Percentiles rank a stretch among this genome's conserved stretches.
These are phyloP conservation scores for Vachellia collinsii DNA, from an alignment of 306 rosid genomes.

Conservation along the genomic window DNA sequence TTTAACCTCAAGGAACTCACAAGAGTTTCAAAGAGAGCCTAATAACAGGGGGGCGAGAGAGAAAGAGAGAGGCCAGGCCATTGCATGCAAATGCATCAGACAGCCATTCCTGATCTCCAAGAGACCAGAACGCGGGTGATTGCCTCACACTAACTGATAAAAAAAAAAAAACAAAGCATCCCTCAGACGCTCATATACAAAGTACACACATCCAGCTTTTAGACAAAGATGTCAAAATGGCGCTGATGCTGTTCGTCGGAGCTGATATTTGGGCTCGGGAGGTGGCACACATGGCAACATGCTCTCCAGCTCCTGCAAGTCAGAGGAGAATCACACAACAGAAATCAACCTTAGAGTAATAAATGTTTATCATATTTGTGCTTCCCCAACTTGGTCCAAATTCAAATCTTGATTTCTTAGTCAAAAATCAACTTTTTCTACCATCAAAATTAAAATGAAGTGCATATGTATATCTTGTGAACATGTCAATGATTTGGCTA, in stretches of 20 bases:
- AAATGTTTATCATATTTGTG: not conserved
- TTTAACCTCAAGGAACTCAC: not conserved
- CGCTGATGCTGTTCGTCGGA: constrained; percentile 84
- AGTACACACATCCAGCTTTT: constrained; percentile 37
- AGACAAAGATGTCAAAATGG: constrained; percentile 60
- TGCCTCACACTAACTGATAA: constrained; percentile 26
- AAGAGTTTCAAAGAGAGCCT: no score
- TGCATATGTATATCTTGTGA: no score
- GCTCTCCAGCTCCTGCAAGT: constrained; percentile 81
- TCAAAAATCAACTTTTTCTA: not conserved
- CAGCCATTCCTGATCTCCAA: constrained; percentile 27
- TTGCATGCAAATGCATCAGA: constrained; percentile 41
- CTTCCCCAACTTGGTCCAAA: not conserved
- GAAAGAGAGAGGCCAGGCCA: constrained; percentile 14
- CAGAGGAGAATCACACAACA: not conserved
- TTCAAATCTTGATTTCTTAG: not conserved
- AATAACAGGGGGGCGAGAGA: no score
- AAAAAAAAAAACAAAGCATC: constrained; percentile 13
- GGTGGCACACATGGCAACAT: constrained; percentile 67
- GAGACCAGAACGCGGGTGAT: constrained; percentile 32
- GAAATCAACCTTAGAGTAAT: not conserved
- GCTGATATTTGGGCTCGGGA: constrained; percentile 90
- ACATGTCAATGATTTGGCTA: not conserved
- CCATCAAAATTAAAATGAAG: not conserved
- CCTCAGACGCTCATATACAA: constrained; percentile 38